A percentile compares a stretch with the other conserved stretches of the same genome.
Evolutionary conservation across 2,329 filamentous ascomycete genomes (phyloP).

Genomic region (Pseudogymnoascus sp.): DNA sequence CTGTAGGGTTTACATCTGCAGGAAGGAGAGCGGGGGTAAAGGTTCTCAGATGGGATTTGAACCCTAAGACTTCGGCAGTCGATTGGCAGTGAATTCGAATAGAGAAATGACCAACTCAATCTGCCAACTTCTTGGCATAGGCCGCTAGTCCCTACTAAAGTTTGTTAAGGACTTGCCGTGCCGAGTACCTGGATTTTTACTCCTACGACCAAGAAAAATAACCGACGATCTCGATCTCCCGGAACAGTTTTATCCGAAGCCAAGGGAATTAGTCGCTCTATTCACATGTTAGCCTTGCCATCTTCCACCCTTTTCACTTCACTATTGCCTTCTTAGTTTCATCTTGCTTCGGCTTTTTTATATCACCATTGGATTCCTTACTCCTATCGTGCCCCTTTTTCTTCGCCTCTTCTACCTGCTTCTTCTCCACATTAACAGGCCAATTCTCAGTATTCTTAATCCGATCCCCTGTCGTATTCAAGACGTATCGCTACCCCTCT

Average conservation of each 20-base stretch:
- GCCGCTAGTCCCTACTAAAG: background rate
- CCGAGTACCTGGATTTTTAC: background rate
- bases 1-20: background rate
- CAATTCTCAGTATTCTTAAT: conserved; percentile 40
- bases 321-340: no score
- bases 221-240: no score
- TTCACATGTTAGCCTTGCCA: no score
- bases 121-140: background rate
- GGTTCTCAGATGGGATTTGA: background rate
- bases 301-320: no score
- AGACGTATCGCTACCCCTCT: conserved; percentile 41
- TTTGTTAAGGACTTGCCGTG: background rate
- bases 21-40: background rate
- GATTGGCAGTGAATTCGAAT: background rate
- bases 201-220: background rate
- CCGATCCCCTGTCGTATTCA: conserved; percentile 40
- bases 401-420: conserved; percentile 27
- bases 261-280: no score
- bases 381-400: conserved; percentile 12
- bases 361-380: no score
- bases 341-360: no score
- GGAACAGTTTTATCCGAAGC: no score
- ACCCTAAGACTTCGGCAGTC: background rate
- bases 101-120: background rate
- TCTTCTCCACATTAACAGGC: conserved; percentile 38